Conservation (phyloP, 2,329 filamentous ascomycete genomes). For the Monosporascus cannonballus region DNA sequence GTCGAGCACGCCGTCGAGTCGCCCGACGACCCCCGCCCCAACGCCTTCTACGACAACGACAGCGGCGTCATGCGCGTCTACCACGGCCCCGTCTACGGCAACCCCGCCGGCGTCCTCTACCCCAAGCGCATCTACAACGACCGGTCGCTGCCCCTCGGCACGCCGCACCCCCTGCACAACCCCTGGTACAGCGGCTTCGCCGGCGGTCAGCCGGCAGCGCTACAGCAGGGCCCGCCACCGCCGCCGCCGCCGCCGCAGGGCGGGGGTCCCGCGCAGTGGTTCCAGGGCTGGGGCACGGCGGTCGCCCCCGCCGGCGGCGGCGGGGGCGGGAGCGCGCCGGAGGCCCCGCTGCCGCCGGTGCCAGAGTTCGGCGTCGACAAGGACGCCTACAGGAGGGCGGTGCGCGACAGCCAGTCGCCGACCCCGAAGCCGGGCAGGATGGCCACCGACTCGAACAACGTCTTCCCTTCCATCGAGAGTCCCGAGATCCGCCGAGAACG, state of each 20-base stretch:
- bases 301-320: slow-evolving; percentile 1
- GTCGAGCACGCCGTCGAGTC: slow-evolving; percentile 50
- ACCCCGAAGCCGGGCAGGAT: neutral
- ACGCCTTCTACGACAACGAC: slow-evolving; percentile 51
- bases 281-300: slow-evolving; percentile 14
- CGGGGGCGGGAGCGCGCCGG: neutral
- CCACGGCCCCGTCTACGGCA: slow-evolving; percentile 50
- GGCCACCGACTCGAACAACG: neutral
- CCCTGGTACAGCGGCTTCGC: slow-evolving; percentile 36
- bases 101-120: slow-evolving; percentile 41
- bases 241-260: neutral
- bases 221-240: neutral
- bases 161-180: slow-evolving; percentile 37
- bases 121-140: slow-evolving; percentile 29
- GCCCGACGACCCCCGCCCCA: slow-evolving; percentile 48
- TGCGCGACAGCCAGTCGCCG: neutral
- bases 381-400: neutral
- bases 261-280: slow-evolving; percentile 9
- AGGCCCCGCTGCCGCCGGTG: neutral
- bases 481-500: no score
- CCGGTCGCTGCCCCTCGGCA: slow-evolving; percentile 33
- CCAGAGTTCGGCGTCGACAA: neutral
- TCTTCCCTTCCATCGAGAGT: neutral
- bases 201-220: slow-evolving; percentile 7
- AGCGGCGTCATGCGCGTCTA: slow-evolving; percentile 50